Percentiles rank a stretch among this genome's conserved stretches.
phyloP scores from a whole-genome alignment of 108 stramenopile genomes.

The Cyclotella kingstonii region DNA sequence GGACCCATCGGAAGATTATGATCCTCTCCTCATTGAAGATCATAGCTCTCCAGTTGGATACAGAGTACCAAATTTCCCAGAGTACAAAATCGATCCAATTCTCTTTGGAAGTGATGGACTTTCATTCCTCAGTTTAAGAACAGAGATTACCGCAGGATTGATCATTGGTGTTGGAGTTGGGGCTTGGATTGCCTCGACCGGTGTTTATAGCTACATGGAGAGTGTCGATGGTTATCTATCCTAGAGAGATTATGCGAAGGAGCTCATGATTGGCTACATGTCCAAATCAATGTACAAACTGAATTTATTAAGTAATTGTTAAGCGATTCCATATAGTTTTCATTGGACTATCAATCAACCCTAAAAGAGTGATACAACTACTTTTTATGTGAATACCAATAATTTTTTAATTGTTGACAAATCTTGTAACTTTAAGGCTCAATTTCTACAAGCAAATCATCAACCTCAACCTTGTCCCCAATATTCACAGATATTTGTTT shows the following conservation, averaged over 20 bases:
- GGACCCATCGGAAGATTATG: conserved; percentile 46
- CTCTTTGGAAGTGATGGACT: conserved; percentile 31
- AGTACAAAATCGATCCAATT: conserved; percentile 55
- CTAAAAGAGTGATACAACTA: no score
- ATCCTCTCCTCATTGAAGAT: conserved; percentile 56
- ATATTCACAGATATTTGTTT: conserved; percentile 68
- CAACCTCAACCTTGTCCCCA: conserved; percentile 84
- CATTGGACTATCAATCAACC: no score
- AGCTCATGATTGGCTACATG: no score
- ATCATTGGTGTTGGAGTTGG: conserved; percentile 34
- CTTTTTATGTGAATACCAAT: no score
- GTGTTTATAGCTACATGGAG: conserved; percentile 29
- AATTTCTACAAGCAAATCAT: conserved; percentile 88
- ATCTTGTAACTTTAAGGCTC: no score
- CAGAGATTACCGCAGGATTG: conserved; percentile 33
- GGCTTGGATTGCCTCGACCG: conserved; percentile 33
- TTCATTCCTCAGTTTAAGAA: conserved; percentile 16
- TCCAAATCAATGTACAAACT: no score
- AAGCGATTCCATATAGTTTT: no score
- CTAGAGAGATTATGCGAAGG: no score
- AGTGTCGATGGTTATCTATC: conserved; percentile 15
- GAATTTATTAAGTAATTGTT: no score
- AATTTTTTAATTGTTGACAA: no score
- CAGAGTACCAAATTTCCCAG: conserved; percentile 58
- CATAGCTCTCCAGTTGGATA: conserved; percentile 33